A percentile compares a stretch with the other conserved stretches of the same genome.
phyloP scores from a whole-genome alignment of 768 basidiomycete species.

The Cystobasidium tubakii region DNA sequence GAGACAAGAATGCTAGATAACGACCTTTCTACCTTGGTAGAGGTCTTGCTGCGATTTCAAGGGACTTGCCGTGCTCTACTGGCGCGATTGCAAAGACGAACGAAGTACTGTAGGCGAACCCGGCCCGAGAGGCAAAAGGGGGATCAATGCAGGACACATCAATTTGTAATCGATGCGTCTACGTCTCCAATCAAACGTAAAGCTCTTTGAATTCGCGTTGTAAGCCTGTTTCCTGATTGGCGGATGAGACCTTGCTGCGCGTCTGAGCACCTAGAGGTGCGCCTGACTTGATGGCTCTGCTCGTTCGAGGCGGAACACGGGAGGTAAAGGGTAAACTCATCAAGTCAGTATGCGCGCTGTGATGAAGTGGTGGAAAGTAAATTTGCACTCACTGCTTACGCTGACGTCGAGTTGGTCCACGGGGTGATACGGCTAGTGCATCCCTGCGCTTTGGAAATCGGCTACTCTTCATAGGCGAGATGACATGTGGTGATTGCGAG shows the following conservation, averaged over 20 bases:
- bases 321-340: background rate
- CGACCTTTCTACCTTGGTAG: too few relatives aligned
- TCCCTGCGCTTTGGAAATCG: conserved; percentile 21
- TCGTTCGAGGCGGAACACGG: too few relatives aligned
- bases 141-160: too few relatives aligned
- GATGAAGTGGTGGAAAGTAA: background rate
- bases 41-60: background rate
- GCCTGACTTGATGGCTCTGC: conserved; percentile 10
- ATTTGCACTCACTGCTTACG: conserved; percentile 21
- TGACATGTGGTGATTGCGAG: background rate
- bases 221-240: conserved; percentile 22
- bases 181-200: conserved; percentile 9
- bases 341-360: background rate
- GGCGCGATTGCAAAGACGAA: too few relatives aligned
- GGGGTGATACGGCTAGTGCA: background rate
- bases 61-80: too few relatives aligned
- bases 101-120: too few relatives aligned
- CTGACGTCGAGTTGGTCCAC: conserved; percentile 20
- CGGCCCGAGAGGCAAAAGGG: too few relatives aligned
- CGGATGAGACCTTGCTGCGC: conserved; percentile 6
- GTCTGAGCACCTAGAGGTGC: background rate
- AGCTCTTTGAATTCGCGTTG: conserved; percentile 35
- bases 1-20: background rate
- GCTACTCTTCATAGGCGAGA: conserved; percentile 6
- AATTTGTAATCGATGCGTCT: too few relatives aligned